These are phyloP conservation scores for Trifolium subterraneum DNA, from an alignment of 306 rosid genomes.

Conservation along the genomic window DNA sequence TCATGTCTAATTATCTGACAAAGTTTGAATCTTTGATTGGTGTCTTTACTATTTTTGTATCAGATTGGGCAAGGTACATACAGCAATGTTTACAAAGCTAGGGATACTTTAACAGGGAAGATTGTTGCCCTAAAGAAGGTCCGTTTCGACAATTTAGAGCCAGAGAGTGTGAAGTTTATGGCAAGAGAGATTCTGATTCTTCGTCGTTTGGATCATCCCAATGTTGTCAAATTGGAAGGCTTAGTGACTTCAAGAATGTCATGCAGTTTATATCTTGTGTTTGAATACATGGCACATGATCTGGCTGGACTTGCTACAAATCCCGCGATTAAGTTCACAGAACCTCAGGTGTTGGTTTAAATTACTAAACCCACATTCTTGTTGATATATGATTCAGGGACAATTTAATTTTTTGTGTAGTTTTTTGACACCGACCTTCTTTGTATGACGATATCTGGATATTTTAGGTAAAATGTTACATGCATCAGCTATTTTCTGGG, in stretches of 20 bases:
- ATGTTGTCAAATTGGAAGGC: constrained; percentile 54
- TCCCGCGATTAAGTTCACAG: constrained; percentile 53
- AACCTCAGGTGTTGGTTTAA: constrained; percentile 47
- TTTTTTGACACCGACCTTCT: constrained; percentile 1
- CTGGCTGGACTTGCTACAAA: constrained; percentile 60
- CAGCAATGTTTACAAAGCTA: constrained; percentile 57
- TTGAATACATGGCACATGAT: constrained; percentile 60
- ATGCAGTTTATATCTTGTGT: constrained; percentile 55
- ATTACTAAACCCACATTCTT: constrained; percentile 22
- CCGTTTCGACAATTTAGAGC: constrained; percentile 57
- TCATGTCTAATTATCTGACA: neutral
- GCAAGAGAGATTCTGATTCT: constrained; percentile 57
- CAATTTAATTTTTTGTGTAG: constrained; percentile 18
- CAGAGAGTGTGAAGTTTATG: constrained; percentile 59
- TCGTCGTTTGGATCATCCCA: constrained; percentile 58
- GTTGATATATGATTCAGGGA: constrained; percentile 24
- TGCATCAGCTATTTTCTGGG: constrained; percentile 55
- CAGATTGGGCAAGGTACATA: constrained; percentile 61
- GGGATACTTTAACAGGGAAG: constrained; percentile 51
- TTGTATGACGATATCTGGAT: constrained; percentile 10
- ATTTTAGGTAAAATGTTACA: constrained; percentile 58
- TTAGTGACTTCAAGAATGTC: constrained; percentile 60
- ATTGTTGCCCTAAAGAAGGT: constrained; percentile 58
- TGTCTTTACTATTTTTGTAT: constrained; percentile 35
- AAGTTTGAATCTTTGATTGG: constrained; percentile 37